Evolutionary conservation across 1,139 yeast genomes (phyloP), one percentile per base, ranked within the genome.

Genomic region (Kodamaea fungicola): DNA sequence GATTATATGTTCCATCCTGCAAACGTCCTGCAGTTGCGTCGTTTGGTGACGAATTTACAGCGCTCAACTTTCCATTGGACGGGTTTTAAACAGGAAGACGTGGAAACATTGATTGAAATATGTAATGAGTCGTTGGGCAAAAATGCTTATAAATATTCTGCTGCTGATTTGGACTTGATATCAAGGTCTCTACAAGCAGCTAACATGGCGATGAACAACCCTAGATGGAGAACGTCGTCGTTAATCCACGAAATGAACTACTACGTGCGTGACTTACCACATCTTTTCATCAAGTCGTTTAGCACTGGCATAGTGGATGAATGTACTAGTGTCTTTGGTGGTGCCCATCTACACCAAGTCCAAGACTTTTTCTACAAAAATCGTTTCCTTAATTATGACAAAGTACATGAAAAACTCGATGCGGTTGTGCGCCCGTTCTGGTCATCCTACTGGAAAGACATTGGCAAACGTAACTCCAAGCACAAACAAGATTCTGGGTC

Each of bases 61-160:
- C 64, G 82, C 41, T 80, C 85, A 1, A 78, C 89, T 0, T 81
- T 82, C 50, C 80, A 78, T 49, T 83, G 89, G 89, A 78, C 87
- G 2, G 88, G 88, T 0, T 82, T 82, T 49, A 68, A 80, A 22
- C 70, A 69, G 30, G 67, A 64, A 29, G 85, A 80, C 54, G 63
- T 79, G 9, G 75, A 75, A 33, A 67, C 74, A 16, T 61, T 81
- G 50, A 54, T 75, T 3, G 59, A 63, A 29, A 71, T 81, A 25
- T 72, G 82, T 39, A 59, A 65, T 27, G 57, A 60, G n/a, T 68
- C 78, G 2, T 47, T 79, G 37, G 55, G 66, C 33, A 64, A 72
- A 41, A 57, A 61, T 31, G 41, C 48, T 6, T 42, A 50, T 1
- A 52, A 55, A 24, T 77, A 74, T 46, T 42, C 55, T 3, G 42